phyloP scores from a whole-genome alignment of 1,284 basidiomycete genomes.

The Microbotryum violaceum region DNA sequence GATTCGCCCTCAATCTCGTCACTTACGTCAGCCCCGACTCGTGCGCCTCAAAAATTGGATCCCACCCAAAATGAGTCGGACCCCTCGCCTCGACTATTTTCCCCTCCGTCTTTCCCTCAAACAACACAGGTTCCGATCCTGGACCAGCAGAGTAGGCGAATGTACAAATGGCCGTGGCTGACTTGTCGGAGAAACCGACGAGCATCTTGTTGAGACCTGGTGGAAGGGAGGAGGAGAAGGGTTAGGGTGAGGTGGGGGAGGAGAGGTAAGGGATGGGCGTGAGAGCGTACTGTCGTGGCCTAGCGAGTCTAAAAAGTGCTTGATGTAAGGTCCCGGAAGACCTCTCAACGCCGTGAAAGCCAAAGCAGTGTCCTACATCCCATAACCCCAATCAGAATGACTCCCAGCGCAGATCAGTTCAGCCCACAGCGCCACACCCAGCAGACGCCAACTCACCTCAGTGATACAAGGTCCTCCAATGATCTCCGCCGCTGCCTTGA shows the following conservation, averaged over 20 bases:
- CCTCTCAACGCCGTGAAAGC: conserved; percentile 82
- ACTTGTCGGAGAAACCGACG: conserved; percentile 68
- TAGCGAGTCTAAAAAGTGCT: conserved; percentile 71
- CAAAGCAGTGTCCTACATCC: conserved; percentile 68
- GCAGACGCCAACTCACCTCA: conserved; percentile 46
- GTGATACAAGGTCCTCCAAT: conserved; percentile 82
- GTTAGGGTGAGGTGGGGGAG: neutral
- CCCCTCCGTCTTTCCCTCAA: conserved; percentile 85
- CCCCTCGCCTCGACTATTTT: conserved; percentile 80
- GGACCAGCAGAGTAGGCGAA: conserved; percentile 85
- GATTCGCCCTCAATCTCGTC: no score
- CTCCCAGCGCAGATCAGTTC: neutral
- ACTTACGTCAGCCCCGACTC: conserved; percentile 66
- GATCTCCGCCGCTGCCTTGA: conserved; percentile 69
- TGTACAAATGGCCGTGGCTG: conserved; percentile 85
- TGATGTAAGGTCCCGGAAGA: conserved; percentile 95
- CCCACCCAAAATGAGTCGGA: conserved; percentile 57
- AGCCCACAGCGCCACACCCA: no score
- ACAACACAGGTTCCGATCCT: conserved; percentile 67
- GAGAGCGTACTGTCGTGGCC: conserved; percentile 60
- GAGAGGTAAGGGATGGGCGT: neutral
- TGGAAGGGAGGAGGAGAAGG: neutral
- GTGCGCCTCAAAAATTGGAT: conserved; percentile 71
- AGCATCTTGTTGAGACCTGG: conserved; percentile 78
- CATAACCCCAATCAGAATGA: no score